Evolutionary conservation across 805 yeast species (phyloP).

Genomic region (Kodamaea kaohsiungensis): DNA sequence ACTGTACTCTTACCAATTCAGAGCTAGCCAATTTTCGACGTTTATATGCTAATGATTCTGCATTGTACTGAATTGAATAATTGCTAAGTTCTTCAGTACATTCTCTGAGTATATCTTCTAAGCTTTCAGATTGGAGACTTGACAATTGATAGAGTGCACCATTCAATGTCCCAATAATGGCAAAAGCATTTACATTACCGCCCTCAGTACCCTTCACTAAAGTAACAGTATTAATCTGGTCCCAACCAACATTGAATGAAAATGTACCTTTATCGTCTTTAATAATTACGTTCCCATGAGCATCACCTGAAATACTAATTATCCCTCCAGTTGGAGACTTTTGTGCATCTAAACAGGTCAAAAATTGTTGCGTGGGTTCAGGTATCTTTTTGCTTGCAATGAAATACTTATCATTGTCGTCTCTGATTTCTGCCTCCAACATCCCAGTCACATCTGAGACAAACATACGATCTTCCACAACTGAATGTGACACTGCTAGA

Average conservation of each 20-base stretch:
- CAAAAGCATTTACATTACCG: conserved; percentile 2
- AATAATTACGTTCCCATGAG: conserved; percentile 27
- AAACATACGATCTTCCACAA: not conserved
- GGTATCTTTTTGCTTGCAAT: not conserved
- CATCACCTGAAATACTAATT: conserved; percentile 23
- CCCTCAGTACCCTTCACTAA: not conserved
- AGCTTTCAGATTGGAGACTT: conserved; percentile 12
- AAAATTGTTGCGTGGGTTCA: not conserved
- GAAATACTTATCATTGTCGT: not conserved
- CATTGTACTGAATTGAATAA: conserved; percentile 4
- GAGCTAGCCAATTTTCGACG: conserved; percentile 10
- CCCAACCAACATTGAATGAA: conserved; percentile 25
- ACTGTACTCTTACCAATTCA: conserved; percentile 7
- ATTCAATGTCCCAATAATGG: conserved; percentile 27
- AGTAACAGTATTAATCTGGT: conserved; percentile 27
- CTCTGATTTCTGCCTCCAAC: not conserved
- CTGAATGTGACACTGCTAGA: conserved; percentile 1
- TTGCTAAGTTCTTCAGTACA: conserved; percentile 17
- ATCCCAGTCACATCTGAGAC: conserved; percentile 6
- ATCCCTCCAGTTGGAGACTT: conserved; percentile 1
- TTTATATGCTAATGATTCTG: not conserved
- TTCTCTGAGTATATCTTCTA: conserved; percentile 12
- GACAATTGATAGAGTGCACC: conserved; percentile 26
- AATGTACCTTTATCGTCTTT: conserved; percentile 7
- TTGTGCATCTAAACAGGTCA: conserved; percentile 7